Conservation (phyloP, 2,329 filamentous ascomycete genomes). For the Zymoseptoria ardabiliae region DNA sequence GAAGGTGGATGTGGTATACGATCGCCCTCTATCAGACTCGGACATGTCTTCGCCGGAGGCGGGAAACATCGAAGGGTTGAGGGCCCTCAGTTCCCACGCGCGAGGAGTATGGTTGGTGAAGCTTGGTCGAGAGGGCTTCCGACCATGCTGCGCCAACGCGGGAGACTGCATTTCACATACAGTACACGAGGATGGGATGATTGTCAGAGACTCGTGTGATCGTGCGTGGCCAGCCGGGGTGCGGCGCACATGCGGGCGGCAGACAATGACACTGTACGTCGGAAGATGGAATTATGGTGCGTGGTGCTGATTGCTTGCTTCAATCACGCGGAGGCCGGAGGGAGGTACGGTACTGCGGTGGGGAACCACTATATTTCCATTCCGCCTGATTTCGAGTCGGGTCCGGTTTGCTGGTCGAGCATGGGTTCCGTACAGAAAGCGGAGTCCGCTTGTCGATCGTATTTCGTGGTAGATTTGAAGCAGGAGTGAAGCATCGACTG, state of each 20-base stretch:
- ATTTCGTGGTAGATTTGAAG: not conserved
- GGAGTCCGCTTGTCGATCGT: not conserved
- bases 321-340: not conserved
- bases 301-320: not conserved
- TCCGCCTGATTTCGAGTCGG: not conserved
- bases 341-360: not conserved
- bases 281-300: not conserved
- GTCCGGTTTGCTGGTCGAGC: not conserved
- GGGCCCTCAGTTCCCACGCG: conserved; percentile 23
- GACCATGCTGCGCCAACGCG: conserved; percentile 22
- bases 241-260: not conserved
- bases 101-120: conserved; percentile 32
- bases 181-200: not conserved
- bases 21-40: conserved; percentile 15
- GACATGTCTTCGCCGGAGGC: conserved; percentile 19
- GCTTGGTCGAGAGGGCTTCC: conserved; percentile 17
- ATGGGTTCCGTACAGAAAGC: not conserved
- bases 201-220: not conserved
- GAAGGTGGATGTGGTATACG: conserved; percentile 11
- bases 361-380: not conserved
- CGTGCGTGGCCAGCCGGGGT: not conserved
- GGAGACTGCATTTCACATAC: conserved; percentile 28
- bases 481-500: not conserved
- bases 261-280: not conserved
- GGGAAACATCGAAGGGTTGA: conserved; percentile 23